A percentile compares a stretch with the other conserved stretches of the same genome.
phyloP scores from a whole-genome alignment of 306 rosid genomes.

The Rosa rugosa region DNA sequence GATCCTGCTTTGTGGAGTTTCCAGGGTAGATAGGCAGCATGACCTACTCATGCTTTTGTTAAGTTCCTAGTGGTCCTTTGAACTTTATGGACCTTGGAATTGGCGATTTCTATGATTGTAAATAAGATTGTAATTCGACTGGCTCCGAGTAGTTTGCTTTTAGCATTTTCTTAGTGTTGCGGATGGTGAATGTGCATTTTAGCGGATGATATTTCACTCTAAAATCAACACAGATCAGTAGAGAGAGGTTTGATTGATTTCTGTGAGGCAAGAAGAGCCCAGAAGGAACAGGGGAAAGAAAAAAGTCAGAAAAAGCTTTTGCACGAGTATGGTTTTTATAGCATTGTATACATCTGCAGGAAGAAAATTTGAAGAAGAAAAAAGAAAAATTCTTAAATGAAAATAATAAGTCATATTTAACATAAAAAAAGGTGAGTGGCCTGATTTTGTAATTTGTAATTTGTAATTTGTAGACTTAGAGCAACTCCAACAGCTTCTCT shows the following conservation, averaged over 20 bases:
- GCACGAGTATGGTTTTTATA: too few species aligned
- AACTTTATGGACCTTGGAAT: background rate
- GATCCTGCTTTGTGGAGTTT: conserved; percentile 13
- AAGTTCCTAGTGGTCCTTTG: background rate
- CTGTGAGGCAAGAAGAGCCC: background rate
- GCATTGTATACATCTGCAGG: too few species aligned
- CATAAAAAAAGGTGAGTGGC: too few species aligned
- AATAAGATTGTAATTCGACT: background rate
- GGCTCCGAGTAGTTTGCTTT: background rate
- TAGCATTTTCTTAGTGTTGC: background rate
- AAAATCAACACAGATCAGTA: background rate
- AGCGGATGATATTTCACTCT: background rate
- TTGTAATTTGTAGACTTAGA: too few species aligned
- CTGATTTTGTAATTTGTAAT: too few species aligned
- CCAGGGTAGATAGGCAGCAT: conserved; percentile 9
- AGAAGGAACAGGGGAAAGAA: background rate
- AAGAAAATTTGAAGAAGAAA: too few species aligned
- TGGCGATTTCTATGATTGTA: conserved; percentile 2
- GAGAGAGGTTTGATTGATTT: background rate
- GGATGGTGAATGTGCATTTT: background rate
- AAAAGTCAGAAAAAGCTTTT: too few species aligned
- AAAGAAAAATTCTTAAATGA: too few species aligned
- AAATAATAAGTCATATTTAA: too few species aligned
- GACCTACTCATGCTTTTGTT: background rate
- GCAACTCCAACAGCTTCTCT: too few species aligned